Conservation (phyloP, 306 rosid genomes). For the Lathyrus sativus region DNA sequence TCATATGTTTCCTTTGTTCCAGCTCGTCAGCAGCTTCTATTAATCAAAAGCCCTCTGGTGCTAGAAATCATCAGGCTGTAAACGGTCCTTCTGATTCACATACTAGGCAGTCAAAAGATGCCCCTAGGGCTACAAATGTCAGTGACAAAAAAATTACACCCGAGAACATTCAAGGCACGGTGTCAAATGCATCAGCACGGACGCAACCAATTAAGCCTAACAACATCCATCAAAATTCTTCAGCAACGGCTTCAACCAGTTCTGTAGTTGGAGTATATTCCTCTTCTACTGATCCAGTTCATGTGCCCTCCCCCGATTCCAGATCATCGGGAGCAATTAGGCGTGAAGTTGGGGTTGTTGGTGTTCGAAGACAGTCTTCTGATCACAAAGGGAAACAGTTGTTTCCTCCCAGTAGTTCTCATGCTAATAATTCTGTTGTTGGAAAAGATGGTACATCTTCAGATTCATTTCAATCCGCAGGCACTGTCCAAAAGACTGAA, state of each 20-base stretch:
- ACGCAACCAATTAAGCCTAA: slow-evolving; percentile 58
- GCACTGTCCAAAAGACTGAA: slow-evolving; percentile 59
- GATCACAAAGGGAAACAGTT: slow-evolving; percentile 58
- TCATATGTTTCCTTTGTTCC: slow-evolving; percentile 36
- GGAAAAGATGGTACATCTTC: slow-evolving; percentile 65
- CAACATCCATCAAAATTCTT: slow-evolving; percentile 51
- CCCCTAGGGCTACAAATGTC: slow-evolving; percentile 43
- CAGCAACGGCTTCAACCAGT: slow-evolving; percentile 52
- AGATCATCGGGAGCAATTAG: slow-evolving; percentile 90
- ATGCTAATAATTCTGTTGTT: slow-evolving; percentile 52
- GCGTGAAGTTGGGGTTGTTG: slow-evolving; percentile 96
- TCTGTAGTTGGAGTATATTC: slow-evolving; percentile 90
- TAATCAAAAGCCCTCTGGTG: slow-evolving; percentile 58
- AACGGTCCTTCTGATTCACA: slow-evolving; percentile 62
- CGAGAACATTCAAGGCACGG: slow-evolving; percentile 54
- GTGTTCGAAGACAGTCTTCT: slow-evolving; percentile 75
- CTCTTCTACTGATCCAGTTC: slow-evolving; percentile 97
- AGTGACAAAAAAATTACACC: slow-evolving; percentile 46
- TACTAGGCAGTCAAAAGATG: slow-evolving; percentile 47
- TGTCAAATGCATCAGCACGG: slow-evolving; percentile 46
- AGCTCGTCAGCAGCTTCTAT: slow-evolving; percentile 55
- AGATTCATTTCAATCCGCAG: slow-evolving; percentile 68
- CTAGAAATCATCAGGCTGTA: slow-evolving; percentile 50
- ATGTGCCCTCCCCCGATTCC: slow-evolving; percentile 97
- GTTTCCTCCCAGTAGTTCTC: slow-evolving; percentile 58